Base-by-base conservation (phyloP, 768 basidiomycete genomes). In the Amylocystis lapponica region DNA sequence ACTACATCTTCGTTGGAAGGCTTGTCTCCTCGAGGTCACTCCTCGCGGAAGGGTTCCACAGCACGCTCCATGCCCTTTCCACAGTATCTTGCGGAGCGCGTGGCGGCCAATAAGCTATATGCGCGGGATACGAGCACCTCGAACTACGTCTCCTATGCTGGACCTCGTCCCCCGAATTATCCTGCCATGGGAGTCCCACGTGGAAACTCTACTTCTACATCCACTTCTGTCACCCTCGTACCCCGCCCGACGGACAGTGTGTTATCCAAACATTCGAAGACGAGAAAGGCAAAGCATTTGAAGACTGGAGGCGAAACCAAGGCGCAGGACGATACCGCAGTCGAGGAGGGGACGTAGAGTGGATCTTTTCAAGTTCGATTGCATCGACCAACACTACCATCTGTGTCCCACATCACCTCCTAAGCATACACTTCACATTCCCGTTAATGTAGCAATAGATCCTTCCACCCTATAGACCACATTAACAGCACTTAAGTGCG, bases 101-200 rank as follows among this genome's bases (percentile, higher is more conserved):
- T 48, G 7, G 46, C 43, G 35, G 48, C 39, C 27, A 5, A 25
- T 13, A 41, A 41, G 45, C 11, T 39, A 22, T 39, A 23, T n/a
- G 31, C 39, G 29, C 39, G 39, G n/a, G n/a, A n/a, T n/a, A n/a
- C n/a, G n/a, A n/a, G n/a, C n/a, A n/a, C n/a, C n/a, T n/a, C n/a
- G 30, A 52, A 56, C 46, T 54, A 54, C 45, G 43, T 58, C 8
- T 55, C 53, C 22, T 25, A 55, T 35, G 56, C 52, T 31, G 44
- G 49, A 5, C 37, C 56, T 3, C 29, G 36, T 12, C 20, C 47
- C 6, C 29, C 25, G 2, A 27, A 36, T n/a, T 40, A 23, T 30
- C 43, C 47, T 12, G 26, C 21, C 27, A 36, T n/a, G 36, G 23
- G 35, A 22, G 10, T 17, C n/a, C 35, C 35, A 9, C 39, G 39